Evolutionary conservation across 306 rosid genomes (phyloP).

Genomic region (Luffa acutangula): DNA sequence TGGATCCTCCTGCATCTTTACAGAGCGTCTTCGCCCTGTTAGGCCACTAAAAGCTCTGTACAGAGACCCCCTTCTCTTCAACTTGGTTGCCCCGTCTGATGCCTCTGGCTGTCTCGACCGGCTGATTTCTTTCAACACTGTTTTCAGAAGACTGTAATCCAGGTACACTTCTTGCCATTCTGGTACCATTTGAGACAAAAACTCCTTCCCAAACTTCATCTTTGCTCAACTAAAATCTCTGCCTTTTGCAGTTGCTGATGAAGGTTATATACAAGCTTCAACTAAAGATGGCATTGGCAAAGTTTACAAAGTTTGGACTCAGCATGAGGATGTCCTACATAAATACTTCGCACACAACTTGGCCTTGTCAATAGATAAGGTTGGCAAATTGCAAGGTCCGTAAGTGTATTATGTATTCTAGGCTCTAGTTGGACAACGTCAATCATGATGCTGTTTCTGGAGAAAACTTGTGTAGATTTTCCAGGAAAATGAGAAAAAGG

Average conservation of each 20-base stretch:
- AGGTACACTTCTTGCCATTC: conserved; percentile 80
- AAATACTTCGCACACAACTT: background rate
- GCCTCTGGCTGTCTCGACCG: background rate
- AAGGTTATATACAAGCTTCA: too few relatives aligned
- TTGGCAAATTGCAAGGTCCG: background rate
- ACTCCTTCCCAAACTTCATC: conserved; percentile 82
- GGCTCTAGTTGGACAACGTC: background rate
- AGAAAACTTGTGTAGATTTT: background rate
- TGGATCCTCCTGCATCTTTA: conserved; percentile 25
- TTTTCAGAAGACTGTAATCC: conserved; percentile 49
- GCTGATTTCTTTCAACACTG: conserved; percentile 33
- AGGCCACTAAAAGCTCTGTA: conserved; percentile 70
- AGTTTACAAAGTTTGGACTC: background rate
- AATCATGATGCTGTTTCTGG: background rate
- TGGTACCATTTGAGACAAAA: conserved; percentile 50
- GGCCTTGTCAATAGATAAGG: background rate
- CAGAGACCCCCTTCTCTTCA: conserved; percentile 40
- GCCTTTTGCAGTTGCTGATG: background rate
- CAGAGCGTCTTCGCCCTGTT: conserved; percentile 15
- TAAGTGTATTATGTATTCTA: background rate
- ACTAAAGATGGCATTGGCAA: too few relatives aligned
- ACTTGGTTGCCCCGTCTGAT: conserved; percentile 2
- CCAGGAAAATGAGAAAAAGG: background rate
- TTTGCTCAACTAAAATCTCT: background rate
- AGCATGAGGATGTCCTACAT: background rate